These are phyloP conservation scores for Cystofilobasidium bisporidii DNA, from an alignment of 768 basidiomycete genomes.

Conservation along the genomic window DNA sequence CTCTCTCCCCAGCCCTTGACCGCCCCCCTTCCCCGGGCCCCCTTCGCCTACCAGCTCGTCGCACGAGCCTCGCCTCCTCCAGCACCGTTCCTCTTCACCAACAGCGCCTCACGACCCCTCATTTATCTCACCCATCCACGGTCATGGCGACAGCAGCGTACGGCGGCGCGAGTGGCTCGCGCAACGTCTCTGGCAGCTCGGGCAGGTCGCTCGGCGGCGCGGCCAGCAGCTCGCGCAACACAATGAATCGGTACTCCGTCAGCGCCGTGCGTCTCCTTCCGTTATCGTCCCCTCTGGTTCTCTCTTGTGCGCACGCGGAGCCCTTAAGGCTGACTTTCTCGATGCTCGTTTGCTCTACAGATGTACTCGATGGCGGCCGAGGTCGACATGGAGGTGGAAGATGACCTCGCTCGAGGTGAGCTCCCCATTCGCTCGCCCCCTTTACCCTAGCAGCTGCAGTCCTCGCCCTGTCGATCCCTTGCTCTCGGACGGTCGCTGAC, in stretches of 20 bases:
- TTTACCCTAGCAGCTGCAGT: conserved; percentile 18
- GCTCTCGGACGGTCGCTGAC: not conserved
- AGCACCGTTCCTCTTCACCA: no score
- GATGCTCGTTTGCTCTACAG: not conserved
- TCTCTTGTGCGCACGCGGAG: not conserved
- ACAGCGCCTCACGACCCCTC: no score
- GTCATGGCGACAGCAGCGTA: conserved; percentile 19
- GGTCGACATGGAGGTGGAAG: conserved; percentile 95
- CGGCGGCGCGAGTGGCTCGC: not conserved
- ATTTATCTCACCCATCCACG: no score
- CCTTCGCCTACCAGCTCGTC: no score
- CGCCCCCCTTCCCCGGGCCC: no score
- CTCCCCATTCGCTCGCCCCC: conserved; percentile 24
- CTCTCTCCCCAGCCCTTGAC: no score
- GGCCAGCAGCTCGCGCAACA: conserved; percentile 13
- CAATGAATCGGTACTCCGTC: conserved; percentile 26
- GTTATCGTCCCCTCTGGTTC: not conserved
- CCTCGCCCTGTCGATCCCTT: conserved; percentile 1
- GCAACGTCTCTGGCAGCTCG: conserved; percentile 7
- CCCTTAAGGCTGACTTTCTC: not conserved
- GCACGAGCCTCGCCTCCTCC: not conserved
- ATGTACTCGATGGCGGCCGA: conserved; percentile 97
- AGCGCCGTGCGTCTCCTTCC: conserved; percentile 15
- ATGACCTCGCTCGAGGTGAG: conserved; percentile 86
- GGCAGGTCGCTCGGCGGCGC: not conserved